Conservation (phyloP, 2,329 filamentous ascomycete genomes). For the Fonsecaea multimorphosa region DNA sequence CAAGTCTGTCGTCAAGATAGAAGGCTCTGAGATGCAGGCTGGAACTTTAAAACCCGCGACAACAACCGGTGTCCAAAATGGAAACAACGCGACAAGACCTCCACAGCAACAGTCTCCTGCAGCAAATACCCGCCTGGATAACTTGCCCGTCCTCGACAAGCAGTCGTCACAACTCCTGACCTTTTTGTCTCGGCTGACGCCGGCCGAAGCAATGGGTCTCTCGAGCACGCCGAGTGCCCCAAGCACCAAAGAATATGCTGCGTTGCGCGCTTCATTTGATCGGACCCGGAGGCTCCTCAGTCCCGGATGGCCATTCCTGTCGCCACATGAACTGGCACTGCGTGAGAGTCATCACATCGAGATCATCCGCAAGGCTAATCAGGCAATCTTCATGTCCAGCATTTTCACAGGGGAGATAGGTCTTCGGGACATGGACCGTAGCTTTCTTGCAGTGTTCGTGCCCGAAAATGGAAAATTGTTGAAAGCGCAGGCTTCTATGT, state of each 20-base stretch:
- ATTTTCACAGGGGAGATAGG: conserved; percentile 69
- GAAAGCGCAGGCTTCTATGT: conserved; percentile 66
- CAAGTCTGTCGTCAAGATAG: not conserved
- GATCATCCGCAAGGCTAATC: conserved; percentile 67
- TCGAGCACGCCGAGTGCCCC: conserved; percentile 62
- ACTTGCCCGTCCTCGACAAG: conserved; percentile 66
- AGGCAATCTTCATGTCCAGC: conserved; percentile 68
- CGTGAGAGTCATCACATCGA: conserved; percentile 61
- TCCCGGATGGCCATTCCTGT: conserved; percentile 62
- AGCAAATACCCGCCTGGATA: conserved; percentile 59
- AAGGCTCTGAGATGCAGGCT: not conserved
- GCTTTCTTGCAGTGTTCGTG: conserved; percentile 69
- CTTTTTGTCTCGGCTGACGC: conserved; percentile 29
- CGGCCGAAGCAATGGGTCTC: conserved; percentile 59
- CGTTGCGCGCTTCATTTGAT: conserved; percentile 67
- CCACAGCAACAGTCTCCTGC: conserved; percentile 14
- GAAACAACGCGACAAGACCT: conserved; percentile 11
- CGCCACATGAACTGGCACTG: conserved; percentile 59
- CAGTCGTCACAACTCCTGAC: conserved; percentile 51
- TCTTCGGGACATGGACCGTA: conserved; percentile 67
- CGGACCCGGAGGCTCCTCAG: conserved; percentile 68
- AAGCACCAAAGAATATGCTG: conserved; percentile 66
- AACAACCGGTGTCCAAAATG: conserved; percentile 9
- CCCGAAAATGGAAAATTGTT: conserved; percentile 63
- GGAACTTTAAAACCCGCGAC: not conserved